Base-by-base conservation (phyloP, 345 rosid species). In the Draba incana region DNA sequence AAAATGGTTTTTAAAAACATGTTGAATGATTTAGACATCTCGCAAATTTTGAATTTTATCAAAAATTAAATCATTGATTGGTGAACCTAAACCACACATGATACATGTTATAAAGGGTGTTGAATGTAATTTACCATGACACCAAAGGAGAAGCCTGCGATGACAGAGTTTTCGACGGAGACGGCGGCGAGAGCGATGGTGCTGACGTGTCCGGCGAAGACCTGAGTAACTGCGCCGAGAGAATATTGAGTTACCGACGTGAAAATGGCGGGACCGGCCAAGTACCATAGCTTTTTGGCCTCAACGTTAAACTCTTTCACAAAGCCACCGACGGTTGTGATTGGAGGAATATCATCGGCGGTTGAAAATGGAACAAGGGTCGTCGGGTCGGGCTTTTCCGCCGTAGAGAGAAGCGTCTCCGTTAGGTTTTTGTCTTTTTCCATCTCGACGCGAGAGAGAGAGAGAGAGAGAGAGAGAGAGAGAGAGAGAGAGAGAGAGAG, bases 261-360 rank as follows among this genome's bases (percentile, higher is more conserved):
- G 87, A 90, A 93, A 74, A 93, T 87, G 78, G 98, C 98, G 0
- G 98, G 97, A 14, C 89, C 95, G 1, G 98, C 98, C 0, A 93
- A 80, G 82, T 62, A 85, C 98, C 98, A 90, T 3, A 93, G 82
- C 71, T 86, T 93, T 71, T 79, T 84, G 27, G 79, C 57, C 60
- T 93, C 97, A 4, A 33, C 53, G 35, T 41, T 44, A 71, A 82
- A 93, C 75, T 88, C 87, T 7, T 78, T 77, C 47, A 60, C 70
- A 78, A 93, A 90, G 23, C 72, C 89, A 0, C 69, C 47, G 62
- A 68, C 14, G 57, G 67, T 70, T 31, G 76, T 69, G 76, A 76
- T 76, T 64, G 47, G 79, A 70, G 64, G 10, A 24, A 76, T 76
- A 69, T 76, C 79, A 2, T 38, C 69, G 64, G 70, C 30, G 49